These are phyloP conservation scores for Agaricus bisporus DNA, from an alignment of 768 basidiomycete species.

Conservation along the genomic window DNA sequence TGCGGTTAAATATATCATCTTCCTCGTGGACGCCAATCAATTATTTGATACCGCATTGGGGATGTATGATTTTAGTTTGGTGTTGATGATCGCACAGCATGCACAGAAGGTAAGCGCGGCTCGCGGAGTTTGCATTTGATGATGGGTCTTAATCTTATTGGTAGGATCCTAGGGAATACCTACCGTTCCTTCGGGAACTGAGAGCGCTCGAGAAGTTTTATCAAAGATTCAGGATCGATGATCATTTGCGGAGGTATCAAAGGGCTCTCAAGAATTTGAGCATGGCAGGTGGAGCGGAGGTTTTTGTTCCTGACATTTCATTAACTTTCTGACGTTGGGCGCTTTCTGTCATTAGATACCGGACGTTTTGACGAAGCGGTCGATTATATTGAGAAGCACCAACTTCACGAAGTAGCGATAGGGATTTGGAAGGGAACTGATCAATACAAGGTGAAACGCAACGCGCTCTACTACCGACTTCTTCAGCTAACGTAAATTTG, in stretches of 20 bases:
- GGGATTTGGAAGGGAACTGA: constrained; percentile 66
- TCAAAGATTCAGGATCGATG: constrained; percentile 89
- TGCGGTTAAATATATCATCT: constrained; percentile 97
- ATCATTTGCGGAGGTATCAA: constrained; percentile 73
- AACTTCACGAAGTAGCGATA: constrained; percentile 69
- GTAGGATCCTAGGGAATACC: constrained; percentile 95
- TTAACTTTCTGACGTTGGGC: background rate
- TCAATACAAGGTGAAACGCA: constrained; percentile 44
- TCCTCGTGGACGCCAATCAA: constrained; percentile 87
- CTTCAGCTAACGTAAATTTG: background rate
- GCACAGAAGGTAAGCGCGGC: constrained; percentile 73
- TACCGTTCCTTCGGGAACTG: constrained; percentile 92
- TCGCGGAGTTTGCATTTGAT: background rate
- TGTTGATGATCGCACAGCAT: constrained; percentile 93
- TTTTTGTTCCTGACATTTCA: background rate
- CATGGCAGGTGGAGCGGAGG: constrained; percentile 49
- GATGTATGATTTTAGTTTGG: constrained; percentile 97
- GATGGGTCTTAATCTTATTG: background rate
- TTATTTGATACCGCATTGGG: constrained; percentile 94
- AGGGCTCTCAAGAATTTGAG: constrained; percentile 73
- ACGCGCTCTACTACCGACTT: background rate
- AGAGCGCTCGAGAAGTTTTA: constrained; percentile 74
- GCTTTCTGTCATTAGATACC: constrained; percentile 36
- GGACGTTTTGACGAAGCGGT: constrained; percentile 76
- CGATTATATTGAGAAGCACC: constrained; percentile 72